These are phyloP conservation scores for Paramecium pentaurelia DNA, from an alignment of 73 alveolate genomes.

Conservation along the genomic window DNA sequence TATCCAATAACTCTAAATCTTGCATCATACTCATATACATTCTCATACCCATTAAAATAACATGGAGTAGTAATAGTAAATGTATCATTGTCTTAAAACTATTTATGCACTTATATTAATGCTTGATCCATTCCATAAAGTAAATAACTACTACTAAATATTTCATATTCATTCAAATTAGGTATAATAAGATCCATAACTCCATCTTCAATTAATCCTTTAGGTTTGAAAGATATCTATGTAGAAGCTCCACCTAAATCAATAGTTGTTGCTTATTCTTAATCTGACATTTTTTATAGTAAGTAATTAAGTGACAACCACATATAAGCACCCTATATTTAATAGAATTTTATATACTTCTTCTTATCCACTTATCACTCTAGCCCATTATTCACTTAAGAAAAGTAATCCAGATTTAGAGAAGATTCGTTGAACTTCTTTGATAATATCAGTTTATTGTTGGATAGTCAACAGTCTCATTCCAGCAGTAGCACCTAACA, in stretches of 20 bases:
- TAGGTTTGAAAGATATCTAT: conserved; percentile 25
- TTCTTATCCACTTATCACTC: conserved; percentile 43
- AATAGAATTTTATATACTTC: not conserved
- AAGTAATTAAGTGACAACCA: conserved; percentile 57
- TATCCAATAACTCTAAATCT: not conserved
- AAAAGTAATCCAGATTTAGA: conserved; percentile 12
- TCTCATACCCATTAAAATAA: conserved; percentile 39
- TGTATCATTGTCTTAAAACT: not conserved
- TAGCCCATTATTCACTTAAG: conserved; percentile 43
- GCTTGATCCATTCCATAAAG: conserved; percentile 50
- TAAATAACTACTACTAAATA: conserved; percentile 33
- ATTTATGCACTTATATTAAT: not conserved
- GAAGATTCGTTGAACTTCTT: not conserved
- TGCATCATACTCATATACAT: not conserved
- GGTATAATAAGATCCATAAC: conserved; percentile 42
- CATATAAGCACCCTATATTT: conserved; percentile 43
- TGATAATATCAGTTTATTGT: not conserved
- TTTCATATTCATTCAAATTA: conserved; percentile 50
- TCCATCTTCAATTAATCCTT: not conserved
- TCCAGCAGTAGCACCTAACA: conserved; percentile 62
- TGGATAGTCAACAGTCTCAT: conserved; percentile 37
- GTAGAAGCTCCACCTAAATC: conserved; percentile 65
- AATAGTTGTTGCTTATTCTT: conserved; percentile 22
- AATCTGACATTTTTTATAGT: not conserved
- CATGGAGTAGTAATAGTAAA: conserved; percentile 35